Conservation (phyloP, 257 asterid genomes). For the Hygrophila difformis region DNA sequence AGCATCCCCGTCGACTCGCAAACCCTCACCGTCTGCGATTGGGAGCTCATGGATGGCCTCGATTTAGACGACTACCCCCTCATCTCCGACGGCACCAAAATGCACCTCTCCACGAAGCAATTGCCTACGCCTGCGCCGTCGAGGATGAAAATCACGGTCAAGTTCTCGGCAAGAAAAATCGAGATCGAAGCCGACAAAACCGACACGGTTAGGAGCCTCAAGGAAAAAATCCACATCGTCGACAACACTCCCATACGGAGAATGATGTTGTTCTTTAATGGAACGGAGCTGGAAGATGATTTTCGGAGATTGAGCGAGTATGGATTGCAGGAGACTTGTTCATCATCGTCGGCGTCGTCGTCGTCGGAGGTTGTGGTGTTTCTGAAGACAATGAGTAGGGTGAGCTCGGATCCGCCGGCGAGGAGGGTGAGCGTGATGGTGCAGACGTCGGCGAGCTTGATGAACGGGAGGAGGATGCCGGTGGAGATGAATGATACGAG, state of each 20-base stretch:
- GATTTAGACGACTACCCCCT: slow-evolving; percentile 53
- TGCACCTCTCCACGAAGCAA: slow-evolving; percentile 22
- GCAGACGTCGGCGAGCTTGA: slow-evolving; percentile 54
- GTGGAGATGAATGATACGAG: slow-evolving; percentile 46
- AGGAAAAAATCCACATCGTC: slow-evolving; percentile 66
- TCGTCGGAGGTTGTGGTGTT: slow-evolving; percentile 39
- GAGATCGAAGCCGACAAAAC: slow-evolving; percentile 31
- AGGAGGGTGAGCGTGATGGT: slow-evolving; percentile 39
- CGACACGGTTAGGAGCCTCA: slow-evolving; percentile 62
- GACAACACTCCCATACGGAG: slow-evolving; percentile 56
- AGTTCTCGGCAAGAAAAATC: slow-evolving; percentile 35
- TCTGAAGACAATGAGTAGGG: slow-evolving; percentile 25
- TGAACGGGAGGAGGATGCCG: slow-evolving; percentile 46
- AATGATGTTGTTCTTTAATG: slow-evolving; percentile 43
- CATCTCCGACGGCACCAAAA: slow-evolving; percentile 40
- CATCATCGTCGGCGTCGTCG: too few species aligned
- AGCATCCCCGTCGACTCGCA: slow-evolving; percentile 43
- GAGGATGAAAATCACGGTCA: slow-evolving; percentile 28
- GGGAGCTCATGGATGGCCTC: slow-evolving; percentile 51
- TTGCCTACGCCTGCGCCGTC: neutral
- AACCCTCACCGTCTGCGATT: slow-evolving; percentile 42
- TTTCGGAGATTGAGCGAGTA: slow-evolving; percentile 32
- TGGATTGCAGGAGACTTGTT: slow-evolving; percentile 23
- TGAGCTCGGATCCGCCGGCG: slow-evolving; percentile 27
- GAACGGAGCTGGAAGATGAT: slow-evolving; percentile 50